Percentiles rank a stretch among this genome's conserved stretches.
These are phyloP conservation scores for Artemisia tridentata DNA, from an alignment of 129 eudicot species.

Conservation along the genomic window DNA sequence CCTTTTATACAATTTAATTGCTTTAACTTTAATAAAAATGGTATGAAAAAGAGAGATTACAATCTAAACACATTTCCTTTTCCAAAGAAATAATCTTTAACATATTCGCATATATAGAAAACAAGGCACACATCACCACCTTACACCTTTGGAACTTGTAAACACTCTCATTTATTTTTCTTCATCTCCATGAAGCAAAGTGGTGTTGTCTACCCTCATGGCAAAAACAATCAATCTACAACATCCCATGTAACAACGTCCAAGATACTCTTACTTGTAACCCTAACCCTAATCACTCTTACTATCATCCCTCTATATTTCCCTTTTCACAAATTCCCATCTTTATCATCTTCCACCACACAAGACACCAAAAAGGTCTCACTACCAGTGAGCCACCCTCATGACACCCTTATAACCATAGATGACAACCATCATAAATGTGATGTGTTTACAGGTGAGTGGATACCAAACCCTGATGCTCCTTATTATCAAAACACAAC, in stretches of 20 bases:
- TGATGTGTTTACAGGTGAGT: constrained; percentile 68
- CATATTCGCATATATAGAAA: neutral
- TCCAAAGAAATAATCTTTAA: no score
- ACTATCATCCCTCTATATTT: constrained; percentile 33
- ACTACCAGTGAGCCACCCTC: constrained; percentile 10
- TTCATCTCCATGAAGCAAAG: constrained; percentile 25
- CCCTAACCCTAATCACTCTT: constrained; percentile 39
- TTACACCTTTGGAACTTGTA: constrained; percentile 8
- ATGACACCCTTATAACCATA: constrained; percentile 13
- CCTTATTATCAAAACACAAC: constrained; percentile 69
- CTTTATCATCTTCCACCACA: constrained; percentile 3
- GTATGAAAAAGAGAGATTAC: no score
- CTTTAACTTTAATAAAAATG: no score
- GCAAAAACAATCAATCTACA: constrained; percentile 27
- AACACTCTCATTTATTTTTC: constrained; percentile 16
- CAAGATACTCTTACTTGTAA: constrained; percentile 22
- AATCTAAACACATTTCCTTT: no score
- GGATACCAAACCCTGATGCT: constrained; percentile 67
- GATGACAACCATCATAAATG: constrained; percentile 47
- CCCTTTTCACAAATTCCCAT: constrained; percentile 33
- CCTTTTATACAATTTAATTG: no score
- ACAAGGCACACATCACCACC: constrained; percentile 12
- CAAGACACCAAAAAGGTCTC: neutral
- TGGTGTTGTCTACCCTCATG: constrained; percentile 15
- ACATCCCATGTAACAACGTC: constrained; percentile 23